phyloP scores from a whole-genome alignment of 73 alveolate genomes.

The Paramecium sonneborni region DNA sequence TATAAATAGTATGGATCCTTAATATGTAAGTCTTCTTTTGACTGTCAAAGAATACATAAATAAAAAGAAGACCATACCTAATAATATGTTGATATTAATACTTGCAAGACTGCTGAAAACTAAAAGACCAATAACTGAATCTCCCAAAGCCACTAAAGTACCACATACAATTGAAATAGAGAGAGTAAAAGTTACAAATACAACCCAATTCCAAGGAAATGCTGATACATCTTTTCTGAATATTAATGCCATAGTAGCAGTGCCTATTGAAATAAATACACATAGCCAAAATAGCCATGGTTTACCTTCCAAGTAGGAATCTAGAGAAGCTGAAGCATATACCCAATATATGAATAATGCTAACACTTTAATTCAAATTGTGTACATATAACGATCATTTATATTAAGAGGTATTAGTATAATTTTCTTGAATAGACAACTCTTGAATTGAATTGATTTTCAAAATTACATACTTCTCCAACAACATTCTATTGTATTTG shows the following conservation, averaged over 20 bases:
- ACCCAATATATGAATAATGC: neutral
- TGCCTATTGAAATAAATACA: neutral
- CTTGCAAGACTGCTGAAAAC: conserved; percentile 40
- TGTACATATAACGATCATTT: conserved; percentile 31
- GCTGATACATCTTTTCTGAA: neutral
- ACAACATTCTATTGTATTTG: neutral
- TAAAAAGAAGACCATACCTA: conserved; percentile 28
- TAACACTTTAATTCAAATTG: neutral
- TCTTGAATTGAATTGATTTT: conserved; percentile 27
- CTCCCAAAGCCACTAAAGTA: conserved; percentile 8
- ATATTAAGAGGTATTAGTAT: neutral
- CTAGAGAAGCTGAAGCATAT: neutral
- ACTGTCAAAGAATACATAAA: conserved; percentile 36
- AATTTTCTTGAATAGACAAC: conserved; percentile 1
- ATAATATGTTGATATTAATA: neutral
- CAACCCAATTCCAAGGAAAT: conserved; percentile 16
- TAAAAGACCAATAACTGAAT: conserved; percentile 2
- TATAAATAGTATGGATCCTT: conserved; percentile 22
- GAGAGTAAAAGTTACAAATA: neutral
- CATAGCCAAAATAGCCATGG: neutral
- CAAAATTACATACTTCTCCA: conserved; percentile 28
- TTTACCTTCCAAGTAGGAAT: neutral
- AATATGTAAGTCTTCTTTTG: conserved; percentile 16
- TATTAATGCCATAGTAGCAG: neutral
- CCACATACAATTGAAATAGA: neutral